These are phyloP conservation scores for Tetracladium maxilliforme DNA, from an alignment of 2,329 filamentous ascomycete genomes.

Conservation along the genomic window DNA sequence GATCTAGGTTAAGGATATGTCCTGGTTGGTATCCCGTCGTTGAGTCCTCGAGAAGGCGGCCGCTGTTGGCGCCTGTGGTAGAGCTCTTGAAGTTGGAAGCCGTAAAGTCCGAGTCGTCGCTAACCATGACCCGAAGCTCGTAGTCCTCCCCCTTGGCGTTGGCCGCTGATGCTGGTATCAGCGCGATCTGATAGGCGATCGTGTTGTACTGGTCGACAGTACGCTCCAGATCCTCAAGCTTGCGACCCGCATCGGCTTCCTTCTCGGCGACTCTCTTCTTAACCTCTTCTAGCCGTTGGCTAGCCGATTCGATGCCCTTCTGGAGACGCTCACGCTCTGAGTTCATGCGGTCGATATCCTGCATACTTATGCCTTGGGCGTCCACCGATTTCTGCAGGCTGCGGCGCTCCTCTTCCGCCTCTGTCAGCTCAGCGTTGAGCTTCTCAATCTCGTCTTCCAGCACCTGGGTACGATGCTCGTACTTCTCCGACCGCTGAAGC, in stretches of 20 bases:
- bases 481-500: constrained; percentile 75
- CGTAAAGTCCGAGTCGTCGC: constrained; percentile 63
- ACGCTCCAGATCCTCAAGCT: constrained; percentile 84
- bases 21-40: constrained; percentile 80
- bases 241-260: constrained; percentile 72
- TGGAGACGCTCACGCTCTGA: constrained; percentile 88
- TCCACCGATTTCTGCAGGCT: constrained; percentile 77
- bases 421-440: constrained; percentile 56
- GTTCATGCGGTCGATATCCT: constrained; percentile 98
- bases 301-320: constrained; percentile 66
- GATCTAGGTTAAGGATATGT: constrained; percentile 77
- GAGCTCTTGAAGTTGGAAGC: constrained; percentile 34
- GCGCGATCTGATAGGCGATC: constrained; percentile 79
- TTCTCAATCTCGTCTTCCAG: constrained; percentile 81
- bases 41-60: constrained; percentile 69
- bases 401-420: constrained; percentile 69
- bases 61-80: constrained; percentile 24
- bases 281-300: constrained; percentile 65
- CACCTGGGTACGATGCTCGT: constrained; percentile 64
- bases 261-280: constrained; percentile 74
- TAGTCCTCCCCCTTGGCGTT: constrained; percentile 79
- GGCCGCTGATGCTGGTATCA: constrained; percentile 71
- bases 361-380: constrained; percentile 85
- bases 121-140: constrained; percentile 73
- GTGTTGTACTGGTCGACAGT: constrained; percentile 88